phyloP scores from a whole-genome alignment of 2,329 filamentous ascomycete species.

The Colletotrichum sp. region DNA sequence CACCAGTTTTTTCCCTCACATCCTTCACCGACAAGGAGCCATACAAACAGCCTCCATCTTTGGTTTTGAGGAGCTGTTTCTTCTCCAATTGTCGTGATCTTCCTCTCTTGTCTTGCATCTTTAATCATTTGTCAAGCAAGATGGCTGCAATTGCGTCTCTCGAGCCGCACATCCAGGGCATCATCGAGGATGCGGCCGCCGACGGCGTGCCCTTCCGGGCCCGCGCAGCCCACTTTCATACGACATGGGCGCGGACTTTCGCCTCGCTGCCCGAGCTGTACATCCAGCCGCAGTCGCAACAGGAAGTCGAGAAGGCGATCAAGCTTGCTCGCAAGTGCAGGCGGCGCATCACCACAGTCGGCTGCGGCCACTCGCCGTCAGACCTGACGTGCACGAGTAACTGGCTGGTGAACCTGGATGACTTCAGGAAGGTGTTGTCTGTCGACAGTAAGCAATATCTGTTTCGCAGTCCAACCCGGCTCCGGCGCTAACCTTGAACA shows the following conservation, averaged over 20 bases:
- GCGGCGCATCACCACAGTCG: slow-evolving; percentile 81
- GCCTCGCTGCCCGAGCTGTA: slow-evolving; percentile 89
- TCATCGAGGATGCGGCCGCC: slow-evolving; percentile 32
- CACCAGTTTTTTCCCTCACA: not conserved
- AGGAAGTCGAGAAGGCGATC: slow-evolving; percentile 87
- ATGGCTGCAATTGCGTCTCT: slow-evolving; percentile 25
- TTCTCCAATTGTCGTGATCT: not conserved
- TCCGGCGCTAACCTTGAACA: slow-evolving; percentile 31
- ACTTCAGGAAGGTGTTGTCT: slow-evolving; percentile 74
- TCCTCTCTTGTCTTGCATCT: not conserved
- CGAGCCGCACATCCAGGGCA: slow-evolving; percentile 40
- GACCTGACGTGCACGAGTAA: slow-evolving; percentile 91
- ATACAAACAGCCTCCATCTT: not conserved
- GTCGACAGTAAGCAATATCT: slow-evolving; percentile 54
- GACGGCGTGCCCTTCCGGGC: slow-evolving; percentile 76
- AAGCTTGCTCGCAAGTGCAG: slow-evolving; percentile 82
- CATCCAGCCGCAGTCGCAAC: slow-evolving; percentile 79
- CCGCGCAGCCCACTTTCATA: slow-evolving; percentile 74
- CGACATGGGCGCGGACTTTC: slow-evolving; percentile 95
- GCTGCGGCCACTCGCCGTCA: slow-evolving; percentile 90
- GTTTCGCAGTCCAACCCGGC: not conserved
- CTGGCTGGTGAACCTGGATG: slow-evolving; percentile 94
- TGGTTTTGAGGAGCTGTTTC: not conserved
- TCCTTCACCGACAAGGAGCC: not conserved
- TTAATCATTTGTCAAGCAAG: not conserved